Evolutionary conservation across 441 rosid species (phyloP).

Genomic region (Euphorbia celastroides): DNA sequence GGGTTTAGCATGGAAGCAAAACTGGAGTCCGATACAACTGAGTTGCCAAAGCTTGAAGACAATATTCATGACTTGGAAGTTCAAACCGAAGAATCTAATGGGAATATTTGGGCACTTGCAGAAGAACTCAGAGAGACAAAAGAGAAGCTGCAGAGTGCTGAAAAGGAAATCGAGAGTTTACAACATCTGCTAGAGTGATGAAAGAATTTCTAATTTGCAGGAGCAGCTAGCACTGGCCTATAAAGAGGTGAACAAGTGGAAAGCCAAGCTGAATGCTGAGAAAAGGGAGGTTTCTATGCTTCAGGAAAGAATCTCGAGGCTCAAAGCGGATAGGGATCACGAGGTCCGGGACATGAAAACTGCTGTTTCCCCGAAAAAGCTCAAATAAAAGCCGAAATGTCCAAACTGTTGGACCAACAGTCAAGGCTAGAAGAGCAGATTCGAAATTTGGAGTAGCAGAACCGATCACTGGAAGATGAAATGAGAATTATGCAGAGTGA

Average conservation of each 20-base stretch:
- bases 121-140: conserved; percentile 50
- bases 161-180: conserved; percentile 41
- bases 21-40: conserved; percentile 9
- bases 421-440: conserved; percentile 38
- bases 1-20: background rate
- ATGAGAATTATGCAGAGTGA: conserved; percentile 43
- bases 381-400: conserved; percentile 62
- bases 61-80: conserved; percentile 8
- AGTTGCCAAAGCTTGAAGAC: too few species aligned
- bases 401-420: conserved; percentile 47
- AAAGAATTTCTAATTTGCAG: conserved; percentile 40
- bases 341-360: conserved; percentile 57
- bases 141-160: conserved; percentile 46
- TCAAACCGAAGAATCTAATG: conserved; percentile 22
- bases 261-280: conserved; percentile 46
- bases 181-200: conserved; percentile 35
- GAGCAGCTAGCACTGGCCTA: conserved; percentile 47
- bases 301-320: conserved; percentile 57
- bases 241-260: conserved; percentile 40
- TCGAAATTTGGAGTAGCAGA: conserved; percentile 61
- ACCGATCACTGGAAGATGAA: conserved; percentile 70
- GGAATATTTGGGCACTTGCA: conserved; percentile 34
- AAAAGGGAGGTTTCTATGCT: conserved; percentile 65
- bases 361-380: conserved; percentile 73
- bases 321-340: conserved; percentile 64